These are phyloP conservation scores for Aspergillus sp. DNA, from an alignment of 2,329 filamentous ascomycete species.

Conservation along the genomic window DNA sequence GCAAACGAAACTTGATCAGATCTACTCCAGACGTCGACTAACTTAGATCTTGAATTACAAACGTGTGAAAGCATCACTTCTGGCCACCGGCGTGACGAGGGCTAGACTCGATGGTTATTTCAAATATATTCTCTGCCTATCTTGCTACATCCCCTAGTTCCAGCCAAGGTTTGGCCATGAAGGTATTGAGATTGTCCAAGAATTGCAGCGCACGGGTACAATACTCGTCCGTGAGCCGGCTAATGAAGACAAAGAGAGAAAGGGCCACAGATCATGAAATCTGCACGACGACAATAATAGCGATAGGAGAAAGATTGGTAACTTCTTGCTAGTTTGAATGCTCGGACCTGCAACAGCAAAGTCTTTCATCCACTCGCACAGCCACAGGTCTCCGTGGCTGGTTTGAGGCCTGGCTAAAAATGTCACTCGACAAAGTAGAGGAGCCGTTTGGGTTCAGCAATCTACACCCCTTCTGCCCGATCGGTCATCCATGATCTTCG, in stretches of 20 bases:
- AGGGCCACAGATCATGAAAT: background rate
- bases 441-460: background rate
- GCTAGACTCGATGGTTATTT: background rate
- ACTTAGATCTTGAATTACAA: background rate
- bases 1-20: background rate
- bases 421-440: background rate
- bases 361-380: background rate
- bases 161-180: background rate
- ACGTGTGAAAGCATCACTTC: background rate
- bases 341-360: background rate
- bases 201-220: background rate
- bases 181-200: background rate
- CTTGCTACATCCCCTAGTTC: background rate
- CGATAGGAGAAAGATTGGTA: background rate
- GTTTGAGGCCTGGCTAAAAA: background rate
- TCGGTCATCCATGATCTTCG: background rate
- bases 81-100: background rate
- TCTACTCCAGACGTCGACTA: background rate
- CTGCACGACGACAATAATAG: background rate
- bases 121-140: background rate
- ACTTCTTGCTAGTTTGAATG: background rate
- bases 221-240: background rate
- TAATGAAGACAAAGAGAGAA: background rate
- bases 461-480: background rate
- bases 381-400: background rate